phyloP scores from a whole-genome alignment of 768 basidiomycete genomes.

The Gelatoporia subvermispora region DNA sequence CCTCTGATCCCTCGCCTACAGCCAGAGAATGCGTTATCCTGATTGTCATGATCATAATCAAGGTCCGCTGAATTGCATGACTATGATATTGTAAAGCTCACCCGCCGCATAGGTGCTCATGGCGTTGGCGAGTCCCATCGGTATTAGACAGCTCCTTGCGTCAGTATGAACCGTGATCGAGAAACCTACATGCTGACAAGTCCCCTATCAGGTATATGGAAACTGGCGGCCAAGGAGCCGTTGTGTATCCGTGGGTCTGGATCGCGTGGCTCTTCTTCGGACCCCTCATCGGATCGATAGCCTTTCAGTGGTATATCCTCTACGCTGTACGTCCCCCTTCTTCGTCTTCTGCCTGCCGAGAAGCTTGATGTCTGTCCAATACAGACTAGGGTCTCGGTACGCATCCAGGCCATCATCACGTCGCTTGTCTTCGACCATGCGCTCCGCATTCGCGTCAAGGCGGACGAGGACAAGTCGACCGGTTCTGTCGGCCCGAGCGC shows the following conservation, averaged over 20 bases:
- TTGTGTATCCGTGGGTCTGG: constrained; percentile 68
- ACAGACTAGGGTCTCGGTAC: constrained; percentile 33
- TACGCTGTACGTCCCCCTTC: constrained; percentile 1
- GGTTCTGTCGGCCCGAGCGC: too few relatives aligned
- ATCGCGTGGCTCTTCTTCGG: constrained; percentile 47
- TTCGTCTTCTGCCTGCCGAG: too few relatives aligned
- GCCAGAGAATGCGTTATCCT: constrained; percentile 6
- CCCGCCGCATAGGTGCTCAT: constrained; percentile 13
- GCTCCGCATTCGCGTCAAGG: constrained; percentile 45
- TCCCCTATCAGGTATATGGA: constrained; percentile 53
- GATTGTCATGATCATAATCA: constrained; percentile 4
- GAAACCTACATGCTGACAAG: neutral
- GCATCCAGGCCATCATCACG: constrained; percentile 41
- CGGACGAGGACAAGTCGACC: constrained; percentile 19
- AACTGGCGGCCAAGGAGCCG: constrained; percentile 41
- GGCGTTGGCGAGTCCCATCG: constrained; percentile 25
- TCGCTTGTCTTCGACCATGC: constrained; percentile 53
- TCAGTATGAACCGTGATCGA: constrained; percentile 7
- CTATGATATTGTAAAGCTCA: neutral
- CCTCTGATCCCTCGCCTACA: neutral
- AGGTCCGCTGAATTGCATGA: neutral
- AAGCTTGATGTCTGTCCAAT: neutral
- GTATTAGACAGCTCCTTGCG: constrained; percentile 29
- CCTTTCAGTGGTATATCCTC: constrained; percentile 52
- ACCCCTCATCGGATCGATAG: constrained; percentile 37